A percentile compares a stretch with the other conserved stretches of the same genome.
These are phyloP conservation scores for Cyanidiococcus yangmingshanensis DNA, from an alignment of 23 red algal genomes.

Conservation along the genomic window DNA sequence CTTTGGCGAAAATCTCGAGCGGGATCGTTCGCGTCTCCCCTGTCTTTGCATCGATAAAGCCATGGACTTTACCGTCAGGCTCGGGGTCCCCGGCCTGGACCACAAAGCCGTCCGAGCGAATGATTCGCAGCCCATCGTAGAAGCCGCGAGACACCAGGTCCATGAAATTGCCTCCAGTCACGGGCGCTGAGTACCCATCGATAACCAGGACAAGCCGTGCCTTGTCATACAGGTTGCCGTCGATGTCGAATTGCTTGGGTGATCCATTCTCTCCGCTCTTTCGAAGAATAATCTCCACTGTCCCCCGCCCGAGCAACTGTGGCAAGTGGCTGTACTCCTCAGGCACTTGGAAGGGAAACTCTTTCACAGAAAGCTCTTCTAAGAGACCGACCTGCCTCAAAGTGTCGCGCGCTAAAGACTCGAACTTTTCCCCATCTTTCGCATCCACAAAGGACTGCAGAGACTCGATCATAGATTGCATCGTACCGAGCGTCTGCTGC, in stretches of 20 bases:
- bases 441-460: conserved; percentile 34
- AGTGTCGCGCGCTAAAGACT: conserved; percentile 24
- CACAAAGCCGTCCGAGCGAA: conserved; percentile 88
- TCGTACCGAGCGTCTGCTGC: background rate
- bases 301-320: conserved; percentile 61
- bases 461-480: conserved; percentile 30
- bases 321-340: conserved; percentile 53
- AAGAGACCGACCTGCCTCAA: conserved; percentile 51
- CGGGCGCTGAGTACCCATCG: conserved; percentile 79
- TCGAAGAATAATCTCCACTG: conserved; percentile 68
- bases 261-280: conserved; percentile 43
- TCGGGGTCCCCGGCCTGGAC: conserved; percentile 73
- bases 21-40: conserved; percentile 54
- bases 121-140: conserved; percentile 54
- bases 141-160: conserved; percentile 84
- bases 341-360: conserved; percentile 81
- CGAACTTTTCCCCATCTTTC: conserved; percentile 54
- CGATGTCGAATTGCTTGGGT: conserved; percentile 71
- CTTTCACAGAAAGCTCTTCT: conserved; percentile 59
- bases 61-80: conserved; percentile 41
- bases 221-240: conserved; percentile 60
- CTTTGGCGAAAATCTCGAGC: conserved; percentile 84
- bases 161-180: conserved; percentile 82
- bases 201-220: conserved; percentile 77
- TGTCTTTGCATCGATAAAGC: conserved; percentile 56